phyloP scores from a whole-genome alignment of 108 stramenopile species.

The Cyclotella cryptica region DNA sequence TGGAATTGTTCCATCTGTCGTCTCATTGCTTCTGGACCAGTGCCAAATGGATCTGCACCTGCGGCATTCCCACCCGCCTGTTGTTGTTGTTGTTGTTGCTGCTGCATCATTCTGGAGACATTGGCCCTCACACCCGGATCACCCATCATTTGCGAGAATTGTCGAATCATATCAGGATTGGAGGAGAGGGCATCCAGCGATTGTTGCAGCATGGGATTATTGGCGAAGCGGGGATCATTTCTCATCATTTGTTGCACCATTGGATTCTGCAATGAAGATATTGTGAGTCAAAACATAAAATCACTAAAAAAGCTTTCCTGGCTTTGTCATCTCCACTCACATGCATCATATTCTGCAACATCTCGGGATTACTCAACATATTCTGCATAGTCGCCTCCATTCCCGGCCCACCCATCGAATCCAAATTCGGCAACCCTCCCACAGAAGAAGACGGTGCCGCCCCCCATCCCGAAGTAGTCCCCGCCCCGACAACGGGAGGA shows the following conservation, averaged over 20 bases:
- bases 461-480: constrained; percentile 11
- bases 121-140: constrained; percentile 58
- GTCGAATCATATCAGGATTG: constrained; percentile 78
- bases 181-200: constrained; percentile 54
- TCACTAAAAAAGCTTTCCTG: background rate
- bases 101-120: constrained; percentile 59
- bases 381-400: constrained; percentile 55
- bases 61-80: constrained; percentile 8
- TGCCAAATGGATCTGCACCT: constrained; percentile 28
- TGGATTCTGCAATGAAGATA: constrained; percentile 55
- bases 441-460: background rate
- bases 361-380: constrained; percentile 71
- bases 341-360: constrained; percentile 66
- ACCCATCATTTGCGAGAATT: constrained; percentile 67
- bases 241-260: constrained; percentile 84
- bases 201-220: constrained; percentile 70
- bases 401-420: constrained; percentile 33
- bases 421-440: constrained; percentile 24
- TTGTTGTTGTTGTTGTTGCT: constrained; percentile 5
- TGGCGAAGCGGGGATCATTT: constrained; percentile 74
- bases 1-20: constrained; percentile 52
- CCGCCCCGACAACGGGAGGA: constrained; percentile 16
- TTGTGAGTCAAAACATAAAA: background rate
- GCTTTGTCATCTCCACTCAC: constrained; percentile 39
- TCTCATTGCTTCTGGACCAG: constrained; percentile 38